Base-by-base conservation (phyloP, 257 asterid species). In the Nyctanthes arbortristis region DNA sequence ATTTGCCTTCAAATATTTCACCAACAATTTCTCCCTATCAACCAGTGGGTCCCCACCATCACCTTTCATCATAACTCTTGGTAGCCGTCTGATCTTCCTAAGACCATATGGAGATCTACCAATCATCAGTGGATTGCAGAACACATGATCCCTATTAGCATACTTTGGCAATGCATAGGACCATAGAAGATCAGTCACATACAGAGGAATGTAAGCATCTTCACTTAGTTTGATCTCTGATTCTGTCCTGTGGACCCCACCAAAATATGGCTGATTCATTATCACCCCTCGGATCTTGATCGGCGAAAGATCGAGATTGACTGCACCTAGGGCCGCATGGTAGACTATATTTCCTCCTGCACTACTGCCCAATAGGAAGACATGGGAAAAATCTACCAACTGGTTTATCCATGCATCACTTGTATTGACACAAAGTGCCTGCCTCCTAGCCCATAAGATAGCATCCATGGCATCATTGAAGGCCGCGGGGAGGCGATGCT, bases 401-500 rank as follows among this genome's bases (percentile, higher is more conserved):
- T 84, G 86, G 0, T 32, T 13, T 5, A 85, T 8, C 96, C 96
- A 89, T 0, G 93, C 81, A 35, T 90, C 36, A 20, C 7, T 7
- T 28, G 14, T 22, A 0, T 36, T 49, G 8, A 12, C 28, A 45
- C 7, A 62, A 45, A 49, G 3, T 0, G 87, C 86, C 58, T 85
- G 85, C n/a, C 55, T 71, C 12, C 67, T 75, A 1, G 59, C 80
- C 95, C 96, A 90, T 2, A 0, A 1, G 25, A 87, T 35, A 10
- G 96, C 88, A 45, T 90, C 96, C 64, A 70, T 56, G 8, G 90
- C 96, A 65, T 89, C 96, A 5, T 87, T 88, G 63, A 84, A 87
- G 8, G 96, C 95, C 7, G 96, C 92, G 0, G 96, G 92, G 67
- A 89, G 93, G 40, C 91, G 96, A 73, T 89, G 74, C 33, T 89